Evolutionary conservation across 2,329 filamentous ascomycete genomes (phyloP), one percentile per base, ranked within the genome.

Genomic region (Hypomyces rosellus): DNA sequence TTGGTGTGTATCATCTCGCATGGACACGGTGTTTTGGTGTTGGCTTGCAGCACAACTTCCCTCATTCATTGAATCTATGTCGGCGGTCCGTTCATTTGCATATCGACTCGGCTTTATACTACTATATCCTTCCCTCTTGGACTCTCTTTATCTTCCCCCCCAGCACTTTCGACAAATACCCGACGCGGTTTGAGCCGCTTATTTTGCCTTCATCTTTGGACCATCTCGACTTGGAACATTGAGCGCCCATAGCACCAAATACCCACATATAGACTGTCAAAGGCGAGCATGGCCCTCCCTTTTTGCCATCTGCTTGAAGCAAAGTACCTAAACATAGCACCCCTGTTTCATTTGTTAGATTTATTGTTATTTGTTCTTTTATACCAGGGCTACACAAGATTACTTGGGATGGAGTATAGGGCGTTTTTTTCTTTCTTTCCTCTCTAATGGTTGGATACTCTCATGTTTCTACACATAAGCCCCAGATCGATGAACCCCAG

Each of bases 241-340:
- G 51, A 60, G 56, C 61, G 57, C 56, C 51, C 57, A 49, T 59
- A 61, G 60, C 63, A 66, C 62, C 58, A 63, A 68, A 68, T 67
- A 69, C 65, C 66, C 63, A 54, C 49, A 42, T 63, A 68, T 68
- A 68, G 66, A 68, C 61, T 61, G 59, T 61, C 38, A 61, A 63
- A 61, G 59, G 61, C 62, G 58, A 61, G 57, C 50, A 45, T 49
- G 50, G 54, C 45, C 37, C 45, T 46, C 61, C 57, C 57, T 57
- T 53, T 46, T 46, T 53, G 53, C 54, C 52, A 59, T 55, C 49
- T 61, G 59, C 61, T 61, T 61, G 59, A 64, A 59, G 60, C 64
- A 55, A 49, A 59, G 56, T 45, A 63, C 56, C 58, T 57, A 52
- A 63, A 55, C 57, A 61, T 55, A 54, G 43, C 50, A 44, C 40